Conservation (phyloP, 179 eudicot species). For the Nepenthes alata region DNA sequence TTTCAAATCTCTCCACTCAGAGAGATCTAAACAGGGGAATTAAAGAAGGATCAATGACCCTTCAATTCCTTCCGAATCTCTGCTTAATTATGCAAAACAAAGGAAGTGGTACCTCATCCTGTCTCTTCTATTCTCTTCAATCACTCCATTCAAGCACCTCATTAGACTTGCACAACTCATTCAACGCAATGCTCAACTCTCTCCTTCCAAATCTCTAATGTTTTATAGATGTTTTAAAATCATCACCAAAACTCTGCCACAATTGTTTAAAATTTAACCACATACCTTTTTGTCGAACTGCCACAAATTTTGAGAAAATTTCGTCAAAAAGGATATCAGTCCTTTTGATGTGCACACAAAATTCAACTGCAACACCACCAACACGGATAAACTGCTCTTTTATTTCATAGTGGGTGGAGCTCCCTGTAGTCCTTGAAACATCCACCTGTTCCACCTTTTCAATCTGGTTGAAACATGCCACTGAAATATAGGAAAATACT, state of each 20-base stretch:
- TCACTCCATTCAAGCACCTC: not conserved
- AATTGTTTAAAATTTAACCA: not conserved
- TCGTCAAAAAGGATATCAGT: constrained; percentile 80
- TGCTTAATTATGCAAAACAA: no score
- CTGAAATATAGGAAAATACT: constrained; percentile 92
- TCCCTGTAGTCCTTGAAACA: constrained; percentile 17
- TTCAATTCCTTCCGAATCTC: no score
- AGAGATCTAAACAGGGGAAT: no score
- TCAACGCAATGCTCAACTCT: not conserved
- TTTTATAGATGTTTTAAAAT: no score
- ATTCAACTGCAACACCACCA: constrained; percentile 97
- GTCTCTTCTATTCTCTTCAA: no score
- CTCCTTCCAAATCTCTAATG: not conserved
- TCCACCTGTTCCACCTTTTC: constrained; percentile 36
- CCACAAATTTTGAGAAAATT: constrained; percentile 57
- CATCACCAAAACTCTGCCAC: no score
- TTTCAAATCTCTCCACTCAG: no score
- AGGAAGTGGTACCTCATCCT: no score
- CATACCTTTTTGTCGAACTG: constrained; percentile 71
- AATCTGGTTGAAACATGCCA: constrained; percentile 66
- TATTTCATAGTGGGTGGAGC: constrained; percentile 38
- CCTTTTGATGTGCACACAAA: constrained; percentile 81
- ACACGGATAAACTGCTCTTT: constrained; percentile 84
- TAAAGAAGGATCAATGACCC: no score
- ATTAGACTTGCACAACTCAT: not conserved